phyloP scores from a whole-genome alignment of 352 stramenopile species.

The Pythium phragmiticola region DNA sequence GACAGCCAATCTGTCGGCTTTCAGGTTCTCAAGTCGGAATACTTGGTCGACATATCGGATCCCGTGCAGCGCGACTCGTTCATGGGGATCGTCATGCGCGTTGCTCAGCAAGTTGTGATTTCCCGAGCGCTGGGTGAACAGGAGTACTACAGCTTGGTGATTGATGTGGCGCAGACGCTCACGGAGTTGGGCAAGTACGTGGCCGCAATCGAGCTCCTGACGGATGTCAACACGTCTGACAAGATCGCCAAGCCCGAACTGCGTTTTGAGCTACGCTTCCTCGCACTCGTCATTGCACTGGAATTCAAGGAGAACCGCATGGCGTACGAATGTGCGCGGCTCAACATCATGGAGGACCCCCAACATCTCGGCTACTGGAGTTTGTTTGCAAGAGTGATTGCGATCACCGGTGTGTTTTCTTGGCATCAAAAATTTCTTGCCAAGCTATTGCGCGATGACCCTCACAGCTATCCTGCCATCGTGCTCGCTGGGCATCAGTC shows the following conservation, averaged over 20 bases:
- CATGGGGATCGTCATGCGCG: slow-evolving; percentile 83
- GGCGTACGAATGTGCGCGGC: slow-evolving; percentile 82
- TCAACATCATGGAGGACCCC: slow-evolving; percentile 87
- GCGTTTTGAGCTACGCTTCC: slow-evolving; percentile 79
- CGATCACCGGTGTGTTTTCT: slow-evolving; percentile 82
- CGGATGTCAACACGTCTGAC: slow-evolving; percentile 84
- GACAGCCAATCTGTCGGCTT: slow-evolving; percentile 70
- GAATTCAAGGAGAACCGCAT: slow-evolving; percentile 87
- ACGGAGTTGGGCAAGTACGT: slow-evolving; percentile 82
- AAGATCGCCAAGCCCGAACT: slow-evolving; percentile 73
- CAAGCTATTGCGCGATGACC: slow-evolving; percentile 75
- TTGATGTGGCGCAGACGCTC: slow-evolving; percentile 77
- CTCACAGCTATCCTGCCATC: slow-evolving; percentile 76
- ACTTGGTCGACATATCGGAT: slow-evolving; percentile 80
- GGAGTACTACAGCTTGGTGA: slow-evolving; percentile 74
- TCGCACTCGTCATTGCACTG: slow-evolving; percentile 80
- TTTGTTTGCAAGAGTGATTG: slow-evolving; percentile 80
- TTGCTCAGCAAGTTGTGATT: slow-evolving; percentile 81
- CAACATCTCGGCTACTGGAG: slow-evolving; percentile 85
- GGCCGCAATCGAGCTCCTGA: slow-evolving; percentile 81
- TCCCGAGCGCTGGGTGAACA: slow-evolving; percentile 67
- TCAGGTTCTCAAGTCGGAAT: slow-evolving; percentile 80
- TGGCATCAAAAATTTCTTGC: slow-evolving; percentile 88
- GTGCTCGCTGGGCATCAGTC: slow-evolving; percentile 82
- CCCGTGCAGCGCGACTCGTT: slow-evolving; percentile 72